phyloP scores from a whole-genome alignment of 1,284 basidiomycete genomes.

The Ustilago crameri region DNA sequence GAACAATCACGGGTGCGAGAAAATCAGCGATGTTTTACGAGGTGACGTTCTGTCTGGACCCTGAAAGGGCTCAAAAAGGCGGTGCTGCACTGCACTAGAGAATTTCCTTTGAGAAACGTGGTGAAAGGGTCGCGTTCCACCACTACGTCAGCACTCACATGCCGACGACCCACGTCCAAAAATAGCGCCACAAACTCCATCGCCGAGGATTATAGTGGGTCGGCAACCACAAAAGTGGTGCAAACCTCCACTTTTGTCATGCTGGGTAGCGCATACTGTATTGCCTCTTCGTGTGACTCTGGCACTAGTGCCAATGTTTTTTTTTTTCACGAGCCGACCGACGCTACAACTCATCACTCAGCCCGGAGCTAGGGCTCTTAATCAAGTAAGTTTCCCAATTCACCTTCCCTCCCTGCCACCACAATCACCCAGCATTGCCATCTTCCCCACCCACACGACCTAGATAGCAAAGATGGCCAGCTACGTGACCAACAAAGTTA shows the following conservation, averaged over 20 bases:
- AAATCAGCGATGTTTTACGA: too few relatives aligned
- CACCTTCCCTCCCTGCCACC: too few relatives aligned
- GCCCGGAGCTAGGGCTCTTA: too few relatives aligned
- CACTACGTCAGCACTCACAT: background rate
- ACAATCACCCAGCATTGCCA: too few relatives aligned
- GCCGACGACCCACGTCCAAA: background rate
- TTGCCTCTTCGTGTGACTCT: background rate
- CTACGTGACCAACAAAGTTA: conserved; percentile 53
- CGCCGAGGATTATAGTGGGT: too few relatives aligned
- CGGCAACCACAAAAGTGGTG: background rate
- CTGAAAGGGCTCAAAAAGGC: background rate
- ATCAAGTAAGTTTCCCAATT: too few relatives aligned
- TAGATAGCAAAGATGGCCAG: conserved; percentile 34
- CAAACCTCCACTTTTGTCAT: background rate
- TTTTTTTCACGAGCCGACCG: background rate
- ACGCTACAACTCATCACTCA: background rate
- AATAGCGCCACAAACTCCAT: conserved; percentile 1
- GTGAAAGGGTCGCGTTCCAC: background rate
- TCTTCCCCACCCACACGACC: background rate
- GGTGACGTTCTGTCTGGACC: background rate
- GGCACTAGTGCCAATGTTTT: too few relatives aligned
- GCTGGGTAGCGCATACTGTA: background rate
- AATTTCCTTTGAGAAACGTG: background rate
- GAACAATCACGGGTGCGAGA: too few relatives aligned
- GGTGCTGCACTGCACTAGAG: too few relatives aligned